A percentile compares a stretch with the other conserved stretches of the same genome.
phyloP scores from a whole-genome alignment of 2,329 filamentous ascomycete genomes.

The Alternaria sp. region DNA sequence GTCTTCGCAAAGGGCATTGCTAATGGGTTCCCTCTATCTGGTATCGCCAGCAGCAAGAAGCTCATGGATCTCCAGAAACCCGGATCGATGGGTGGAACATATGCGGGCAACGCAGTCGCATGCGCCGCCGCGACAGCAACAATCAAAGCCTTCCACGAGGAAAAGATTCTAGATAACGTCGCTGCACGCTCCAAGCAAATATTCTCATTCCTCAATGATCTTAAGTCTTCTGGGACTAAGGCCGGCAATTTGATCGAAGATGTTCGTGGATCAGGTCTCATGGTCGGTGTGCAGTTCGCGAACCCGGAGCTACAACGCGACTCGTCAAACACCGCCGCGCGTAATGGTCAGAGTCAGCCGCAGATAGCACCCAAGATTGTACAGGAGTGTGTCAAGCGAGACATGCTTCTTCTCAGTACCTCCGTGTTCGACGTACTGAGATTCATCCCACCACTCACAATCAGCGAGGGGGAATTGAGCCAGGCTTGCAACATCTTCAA shows the following conservation, averaged over 20 bases:
- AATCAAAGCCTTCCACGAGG: slow-evolving; percentile 38
- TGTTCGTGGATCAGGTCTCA: slow-evolving; percentile 36
- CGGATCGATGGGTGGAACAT: slow-evolving; percentile 42
- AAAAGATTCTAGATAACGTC: slow-evolving; percentile 39
- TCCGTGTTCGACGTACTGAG: slow-evolving; percentile 41
- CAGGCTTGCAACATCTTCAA: slow-evolving; percentile 37
- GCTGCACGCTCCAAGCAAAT: slow-evolving; percentile 38
- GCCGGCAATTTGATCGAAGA: slow-evolving; percentile 42
- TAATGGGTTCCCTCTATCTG: slow-evolving; percentile 41
- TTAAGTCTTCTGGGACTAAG: slow-evolving; percentile 34
- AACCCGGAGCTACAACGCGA: slow-evolving; percentile 27
- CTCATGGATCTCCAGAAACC: slow-evolving; percentile 42
- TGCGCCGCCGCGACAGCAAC: slow-evolving; percentile 39
- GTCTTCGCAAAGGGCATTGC: slow-evolving; percentile 51
- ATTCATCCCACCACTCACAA: slow-evolving; percentile 40
- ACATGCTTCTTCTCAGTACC: slow-evolving; percentile 43
- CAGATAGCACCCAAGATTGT: slow-evolving; percentile 41
- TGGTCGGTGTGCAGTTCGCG: slow-evolving; percentile 41
- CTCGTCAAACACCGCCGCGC: slow-evolving; percentile 31
- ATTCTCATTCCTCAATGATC: slow-evolving; percentile 34
- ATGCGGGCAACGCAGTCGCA: slow-evolving; percentile 41
- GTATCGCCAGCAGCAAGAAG: slow-evolving; percentile 36
- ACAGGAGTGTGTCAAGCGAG: slow-evolving; percentile 37
- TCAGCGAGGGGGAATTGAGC: slow-evolving; percentile 37
- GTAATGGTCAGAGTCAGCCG: slow-evolving; percentile 26